Evolutionary conservation across 2,329 filamentous ascomycete genomes (phyloP), one percentile per base, ranked within the genome.

Genomic region (Aureobasidium zeae): DNA sequence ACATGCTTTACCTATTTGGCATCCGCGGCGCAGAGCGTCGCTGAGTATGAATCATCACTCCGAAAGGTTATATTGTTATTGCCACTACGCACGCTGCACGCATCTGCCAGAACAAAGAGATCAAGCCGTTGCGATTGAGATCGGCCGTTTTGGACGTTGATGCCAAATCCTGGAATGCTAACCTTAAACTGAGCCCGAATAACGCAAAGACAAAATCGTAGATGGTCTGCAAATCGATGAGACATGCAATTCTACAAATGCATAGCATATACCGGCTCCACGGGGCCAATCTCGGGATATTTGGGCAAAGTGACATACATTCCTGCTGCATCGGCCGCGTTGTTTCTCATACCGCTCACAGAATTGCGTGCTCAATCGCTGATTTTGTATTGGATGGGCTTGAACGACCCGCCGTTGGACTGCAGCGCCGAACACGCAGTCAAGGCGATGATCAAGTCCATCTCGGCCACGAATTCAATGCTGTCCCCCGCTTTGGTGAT

Each of bases 381-480:
- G 21, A 45, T 38, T 15, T 21, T 33, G 17, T 49, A 49, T 10
- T 49, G 49, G 24, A 54, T 53, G 9, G 52, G 49, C 46, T 54
- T 54, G 32, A 51, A 52, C n/a, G 41, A 48, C 9, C 51, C 51
- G 13, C 49, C 54, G 44, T 56, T 56, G 5, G 50, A 52, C 22
- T 51, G 46, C 15, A 48, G 33, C 19, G 54, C 54, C 15, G 47
- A 51, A 28, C 54, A 55, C 5, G 54, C 53, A 3, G 54, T 55
- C 33, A 56, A 39, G 3, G 46, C 54, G 3, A 56, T 44, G 31
- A 56, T 52, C 20, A 55, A 25, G 48, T 56, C 54, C 53, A 56
- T 56, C 44, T 54, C 52, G 5, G 54, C 54, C 35, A 48, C 44
- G 22, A 56, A 56, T 17, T 51, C 52, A 21, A 56, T 49, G 32